Evolutionary conservation across 495 filamentous ascomycete genomes (phyloP), one percentile per base, ranked within the genome.

Genomic region (Tuber borchii): DNA sequence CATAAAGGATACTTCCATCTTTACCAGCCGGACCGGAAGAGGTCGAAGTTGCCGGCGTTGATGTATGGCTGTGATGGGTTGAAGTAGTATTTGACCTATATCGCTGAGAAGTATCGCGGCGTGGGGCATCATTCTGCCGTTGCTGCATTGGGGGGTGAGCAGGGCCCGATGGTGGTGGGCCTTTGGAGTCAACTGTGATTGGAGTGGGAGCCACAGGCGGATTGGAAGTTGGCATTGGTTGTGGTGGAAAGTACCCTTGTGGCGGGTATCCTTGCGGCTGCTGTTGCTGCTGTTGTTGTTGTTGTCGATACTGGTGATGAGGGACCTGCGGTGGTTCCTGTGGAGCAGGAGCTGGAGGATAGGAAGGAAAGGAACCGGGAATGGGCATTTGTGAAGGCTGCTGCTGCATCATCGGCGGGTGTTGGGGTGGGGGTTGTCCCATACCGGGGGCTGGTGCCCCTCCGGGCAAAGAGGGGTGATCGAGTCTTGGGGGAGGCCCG

Each of bases 221-320:
- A 19, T 56, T 12, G 46, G 72, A 71, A 61, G 8, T 19, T 12
- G 20, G 17, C 19, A 65, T 51, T 7, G 77, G 56, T 43, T 77
- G 78, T 7, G 72, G 74, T 19, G 79, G 78, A 20, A 79, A 80
- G 34, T 79, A 79, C 34, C 69, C 65, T 51, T 77, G 65, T 45
- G 74, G 78, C 14, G 74, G 75, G 10, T 45, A 71, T 22, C 73
- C 72, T 56, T 79, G 76, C 16, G 75, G 56, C 45, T 79, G 78
- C 10, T 46, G 71, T 71, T 80, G 78, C n/a, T 46, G 69, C 34
- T 48, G 72, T 8, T 73, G 78, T 40, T 79, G 78, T 20, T 51
- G 69, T 44, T 51, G 73, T 14, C 74, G 74, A 26, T 80, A 78
- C 37, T 79, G 77, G 26, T 78, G 77, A 20, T 76, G 69, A 20